Evolutionary conservation across 2,329 filamentous ascomycete species (phyloP), one percentile per base, ranked within the genome.

Genomic region (Falciphora oryzae): DNA sequence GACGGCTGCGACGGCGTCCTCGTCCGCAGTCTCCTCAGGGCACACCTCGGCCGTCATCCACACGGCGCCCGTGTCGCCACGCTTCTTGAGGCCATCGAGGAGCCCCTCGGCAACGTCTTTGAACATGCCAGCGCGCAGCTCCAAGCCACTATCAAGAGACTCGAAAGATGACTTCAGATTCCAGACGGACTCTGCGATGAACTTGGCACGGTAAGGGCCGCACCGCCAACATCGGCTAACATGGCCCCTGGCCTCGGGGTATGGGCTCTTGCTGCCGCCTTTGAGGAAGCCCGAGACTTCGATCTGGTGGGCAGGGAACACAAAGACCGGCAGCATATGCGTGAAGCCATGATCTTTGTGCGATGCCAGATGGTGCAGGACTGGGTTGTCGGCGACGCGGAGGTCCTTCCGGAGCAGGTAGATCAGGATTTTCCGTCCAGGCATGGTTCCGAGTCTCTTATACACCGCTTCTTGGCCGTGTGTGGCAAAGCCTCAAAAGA

Each of bases 1-100:
- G 0, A 85, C 71, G 0, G 77, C 72, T 32, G 80, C 78, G 1
- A 91, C 78, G 0, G 77, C 77, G 28, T 78, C 74, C 69, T 92
- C 87, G 64, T 93, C 89, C 5, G 77, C 74, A 65, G 83, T 81
- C 73, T 94, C 91, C 69, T 94, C 91, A 3, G 81, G 80, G 0
- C 88, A 86, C 64, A 90, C 85, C 65, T 93, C 89, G 6, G 80
- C 80, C 0, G 88, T 89, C 83, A 92, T 90, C 90, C 90, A 94
- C 1, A 93, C 80, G 0, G 83, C 86, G 18, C 81, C 81, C 27
- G 85, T 76, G 14, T 76, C 70, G 2, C 64, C 65, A 28, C 75
- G 73, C 8, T 76, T 70, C 29, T 75, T 72, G 38, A 86, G 75
- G 5, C 76, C 78, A 1, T 84, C 74, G 0, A 92, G 71, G 8